phyloP scores from a whole-genome alignment of 768 basidiomycete genomes.

The Termitomyces eurrhizus region DNA sequence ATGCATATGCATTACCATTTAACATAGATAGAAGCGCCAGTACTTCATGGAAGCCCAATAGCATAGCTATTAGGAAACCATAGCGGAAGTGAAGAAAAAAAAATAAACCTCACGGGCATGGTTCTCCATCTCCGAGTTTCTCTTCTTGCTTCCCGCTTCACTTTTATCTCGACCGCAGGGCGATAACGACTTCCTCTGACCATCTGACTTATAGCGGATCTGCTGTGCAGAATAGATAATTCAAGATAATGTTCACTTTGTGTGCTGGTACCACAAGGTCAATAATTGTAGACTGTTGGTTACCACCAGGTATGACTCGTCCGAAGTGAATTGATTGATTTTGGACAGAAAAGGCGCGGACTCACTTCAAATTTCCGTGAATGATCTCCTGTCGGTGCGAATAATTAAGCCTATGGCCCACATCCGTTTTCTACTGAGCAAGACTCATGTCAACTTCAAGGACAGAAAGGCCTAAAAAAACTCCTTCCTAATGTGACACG shows the following conservation, averaged over 20 bases:
- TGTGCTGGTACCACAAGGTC: too few species aligned
- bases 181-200: not conserved
- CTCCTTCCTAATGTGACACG: not conserved
- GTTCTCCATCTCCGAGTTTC: not conserved
- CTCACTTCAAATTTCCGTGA: slow-evolving; percentile 1
- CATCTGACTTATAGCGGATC: not conserved
- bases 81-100: too few species aligned
- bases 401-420: not conserved
- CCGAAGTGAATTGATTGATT: not conserved
- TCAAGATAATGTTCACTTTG: too few species aligned
- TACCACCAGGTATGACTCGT: not conserved
- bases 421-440: not conserved
- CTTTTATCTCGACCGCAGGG: not conserved
- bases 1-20: too few species aligned
- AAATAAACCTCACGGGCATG: too few species aligned
- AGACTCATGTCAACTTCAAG: not conserved
- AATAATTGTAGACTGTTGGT: not conserved
- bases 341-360: not conserved
- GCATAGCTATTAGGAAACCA: too few species aligned
- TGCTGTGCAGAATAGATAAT: not conserved
- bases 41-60: too few species aligned
- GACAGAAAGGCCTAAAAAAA: too few species aligned
- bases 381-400: not conserved
- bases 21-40: too few species aligned
- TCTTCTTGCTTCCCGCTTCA: not conserved